Conservation (phyloP, 2,329 filamentous ascomycete genomes). For the Ustilaginoidea virens region DNA sequence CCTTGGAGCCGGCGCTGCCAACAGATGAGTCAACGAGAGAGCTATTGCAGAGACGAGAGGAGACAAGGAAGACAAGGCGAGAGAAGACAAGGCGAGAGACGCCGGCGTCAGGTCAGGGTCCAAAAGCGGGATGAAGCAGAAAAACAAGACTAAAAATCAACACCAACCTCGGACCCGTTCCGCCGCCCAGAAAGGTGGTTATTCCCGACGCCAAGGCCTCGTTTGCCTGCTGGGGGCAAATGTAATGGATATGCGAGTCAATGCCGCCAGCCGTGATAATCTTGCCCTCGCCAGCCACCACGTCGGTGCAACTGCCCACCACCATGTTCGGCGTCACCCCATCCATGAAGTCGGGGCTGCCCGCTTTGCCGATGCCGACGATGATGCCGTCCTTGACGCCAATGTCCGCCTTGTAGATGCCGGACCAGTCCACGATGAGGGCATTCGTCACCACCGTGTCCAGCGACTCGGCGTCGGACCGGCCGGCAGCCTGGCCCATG, state of each 20-base stretch:
- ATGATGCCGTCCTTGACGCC: constrained; percentile 81
- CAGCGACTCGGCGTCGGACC: constrained; percentile 53
- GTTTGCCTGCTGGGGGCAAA: constrained; percentile 81
- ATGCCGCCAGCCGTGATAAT: constrained; percentile 85
- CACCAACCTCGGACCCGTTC: constrained; percentile 68
- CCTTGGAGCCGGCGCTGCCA: constrained; percentile 78
- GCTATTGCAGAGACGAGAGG: neutral
- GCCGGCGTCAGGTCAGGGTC: no score
- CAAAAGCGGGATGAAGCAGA: no score
- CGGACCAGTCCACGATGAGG: constrained; percentile 76
- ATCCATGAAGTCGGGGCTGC: constrained; percentile 95
- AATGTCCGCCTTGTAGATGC: constrained; percentile 94
- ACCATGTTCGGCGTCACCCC: constrained; percentile 66
- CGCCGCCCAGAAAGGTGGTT: constrained; percentile 81
- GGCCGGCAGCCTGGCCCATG: constrained; percentile 82
- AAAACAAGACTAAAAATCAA: neutral
- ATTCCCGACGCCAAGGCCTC: constrained; percentile 76
- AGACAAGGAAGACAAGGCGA: neutral
- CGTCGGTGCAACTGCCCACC: constrained; percentile 78
- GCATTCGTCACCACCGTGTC: constrained; percentile 86
- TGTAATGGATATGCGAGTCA: constrained; percentile 85
- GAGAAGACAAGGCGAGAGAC: no score
- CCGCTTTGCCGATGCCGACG: constrained; percentile 81
- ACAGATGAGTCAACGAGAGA: neutral
- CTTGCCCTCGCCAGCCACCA: constrained; percentile 77